Evolutionary conservation across 176 grass and related monocot species (phyloP).

Genomic region (maize (Zea mays)): Zm-B73-REFERENCE-NAM-5.0 NC_050096.1:210319501-210320000

Average conservation of each 20-base stretch:
- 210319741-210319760: slow-evolving; percentile 23
- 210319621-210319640: slow-evolving; percentile 41
- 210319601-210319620: slow-evolving; percentile 45
- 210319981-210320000: slow-evolving; percentile 35
- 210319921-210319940: slow-evolving; percentile 16
- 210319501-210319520: slow-evolving; percentile 60
- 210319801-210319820: slow-evolving; percentile 24
- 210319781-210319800: slow-evolving; percentile 37
- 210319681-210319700: slow-evolving; percentile 62
- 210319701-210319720: slow-evolving; percentile 58
- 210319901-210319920: slow-evolving; percentile 20
- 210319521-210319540: slow-evolving; percentile 61
- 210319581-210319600: slow-evolving; percentile 64
- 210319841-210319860: slow-evolving; percentile 19
- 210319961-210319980: slow-evolving; percentile 40
- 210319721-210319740: slow-evolving; percentile 31
- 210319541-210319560: slow-evolving; percentile 75
- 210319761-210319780: slow-evolving; percentile 25
- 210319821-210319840: slow-evolving; percentile 17
- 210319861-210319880: slow-evolving; percentile 34
- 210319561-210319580: slow-evolving; percentile 70
- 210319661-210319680: slow-evolving; percentile 44
- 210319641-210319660: slow-evolving; percentile 42
- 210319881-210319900: slow-evolving; percentile 20
- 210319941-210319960: slow-evolving; percentile 45